Evolutionary conservation across 2,329 filamentous ascomycete species (phyloP).

Genomic region (Xylariaceae sp.): DNA sequence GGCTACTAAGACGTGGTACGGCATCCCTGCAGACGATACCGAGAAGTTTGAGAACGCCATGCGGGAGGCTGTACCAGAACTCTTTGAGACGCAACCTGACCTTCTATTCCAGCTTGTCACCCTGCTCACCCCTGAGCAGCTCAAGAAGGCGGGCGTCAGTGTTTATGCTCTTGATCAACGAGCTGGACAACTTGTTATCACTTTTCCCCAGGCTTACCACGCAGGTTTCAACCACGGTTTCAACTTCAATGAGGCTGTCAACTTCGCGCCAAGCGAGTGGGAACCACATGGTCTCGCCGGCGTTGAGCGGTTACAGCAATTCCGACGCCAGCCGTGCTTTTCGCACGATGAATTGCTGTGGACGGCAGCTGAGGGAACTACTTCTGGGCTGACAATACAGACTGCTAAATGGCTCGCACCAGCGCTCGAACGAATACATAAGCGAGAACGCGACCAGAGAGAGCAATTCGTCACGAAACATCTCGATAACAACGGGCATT

Average conservation of each 20-base stretch:
- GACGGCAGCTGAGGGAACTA: conserved; percentile 81
- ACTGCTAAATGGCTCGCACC: conserved; percentile 95
- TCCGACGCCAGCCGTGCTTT: conserved; percentile 91
- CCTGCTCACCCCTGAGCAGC: conserved; percentile 86
- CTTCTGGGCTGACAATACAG: conserved; percentile 71
- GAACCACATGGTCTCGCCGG: conserved; percentile 87
- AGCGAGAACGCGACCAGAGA: conserved; percentile 71
- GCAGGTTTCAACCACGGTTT: conserved; percentile 98
- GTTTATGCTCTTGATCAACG: conserved; percentile 96
- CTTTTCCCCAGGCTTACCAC: conserved; percentile 95
- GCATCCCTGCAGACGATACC: conserved; percentile 90
- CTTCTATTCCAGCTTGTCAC: conserved; percentile 97
- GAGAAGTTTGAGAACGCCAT: conserved; percentile 96
- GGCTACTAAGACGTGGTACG: conserved; percentile 98
- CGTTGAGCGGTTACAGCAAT: conserved; percentile 82
- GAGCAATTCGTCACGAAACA: conserved; percentile 70
- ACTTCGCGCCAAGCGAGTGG: conserved; percentile 95
- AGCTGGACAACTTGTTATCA: conserved; percentile 94
- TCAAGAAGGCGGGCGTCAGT: conserved; percentile 88
- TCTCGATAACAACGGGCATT: conserved; percentile 55
- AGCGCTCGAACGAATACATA: conserved; percentile 76
- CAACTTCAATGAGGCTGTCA: conserved; percentile 98
- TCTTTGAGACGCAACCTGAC: conserved; percentile 97
- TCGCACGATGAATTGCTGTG: conserved; percentile 94
- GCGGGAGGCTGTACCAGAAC: conserved; percentile 89